phyloP scores from a whole-genome alignment of 148 eudicot species.

The Pharnaceum exiguum region DNA sequence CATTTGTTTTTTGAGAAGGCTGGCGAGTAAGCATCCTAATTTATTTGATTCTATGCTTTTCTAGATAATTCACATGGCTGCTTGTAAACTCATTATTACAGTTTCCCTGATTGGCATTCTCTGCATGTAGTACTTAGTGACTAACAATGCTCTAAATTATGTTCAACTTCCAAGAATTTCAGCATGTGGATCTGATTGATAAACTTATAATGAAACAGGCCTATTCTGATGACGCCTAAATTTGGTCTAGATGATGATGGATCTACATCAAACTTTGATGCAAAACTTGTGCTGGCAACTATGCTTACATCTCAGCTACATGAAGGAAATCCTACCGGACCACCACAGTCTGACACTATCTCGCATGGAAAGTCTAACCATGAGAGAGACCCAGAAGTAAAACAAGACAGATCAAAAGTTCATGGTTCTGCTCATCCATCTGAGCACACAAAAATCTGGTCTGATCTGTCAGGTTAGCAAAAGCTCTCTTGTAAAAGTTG shows the following conservation, averaged over 20 bases:
- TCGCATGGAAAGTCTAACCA: constrained; percentile 30
- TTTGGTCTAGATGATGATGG: constrained; percentile 83
- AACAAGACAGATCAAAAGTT: constrained; percentile 40
- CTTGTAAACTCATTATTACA: neutral
- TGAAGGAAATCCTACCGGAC: constrained; percentile 47
- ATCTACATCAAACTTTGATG: constrained; percentile 78
- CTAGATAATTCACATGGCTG: neutral
- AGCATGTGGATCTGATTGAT: neutral
- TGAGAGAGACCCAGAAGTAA: constrained; percentile 39
- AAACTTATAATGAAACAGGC: constrained; percentile 46
- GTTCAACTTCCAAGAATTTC: neutral
- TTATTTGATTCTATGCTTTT: neutral
- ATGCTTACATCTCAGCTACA: constrained; percentile 91
- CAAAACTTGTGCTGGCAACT: constrained; percentile 93
- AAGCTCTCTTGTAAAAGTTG: neutral
- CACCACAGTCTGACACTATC: constrained; percentile 36
- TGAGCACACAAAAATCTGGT: constrained; percentile 92
- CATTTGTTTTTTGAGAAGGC: constrained; percentile 88
- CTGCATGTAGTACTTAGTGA: neutral
- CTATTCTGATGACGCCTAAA: constrained; percentile 90
- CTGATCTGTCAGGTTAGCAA: constrained; percentile 78
- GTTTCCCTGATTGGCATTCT: neutral
- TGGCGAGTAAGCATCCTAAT: constrained; percentile 75
- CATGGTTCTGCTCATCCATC: constrained; percentile 68
- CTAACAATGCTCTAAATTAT: neutral